Percentiles rank a stretch among this genome's conserved stretches.
These are phyloP conservation scores for Solanum ahanhuiri DNA, from an alignment of 257 asterid species.

Conservation along the genomic window DNA sequence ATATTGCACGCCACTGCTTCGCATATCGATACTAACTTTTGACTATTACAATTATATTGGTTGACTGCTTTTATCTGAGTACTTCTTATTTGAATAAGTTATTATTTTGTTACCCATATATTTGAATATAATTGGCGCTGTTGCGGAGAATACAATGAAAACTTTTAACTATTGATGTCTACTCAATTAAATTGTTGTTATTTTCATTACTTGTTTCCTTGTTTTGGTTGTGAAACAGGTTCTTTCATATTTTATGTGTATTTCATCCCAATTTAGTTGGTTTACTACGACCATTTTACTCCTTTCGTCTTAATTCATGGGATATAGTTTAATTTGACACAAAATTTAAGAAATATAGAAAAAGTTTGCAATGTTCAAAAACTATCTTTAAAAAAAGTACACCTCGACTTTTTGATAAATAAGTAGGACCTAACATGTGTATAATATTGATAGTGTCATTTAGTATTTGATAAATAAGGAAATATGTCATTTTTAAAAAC, in stretches of 20 bases:
- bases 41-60: neutral
- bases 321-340: neutral
- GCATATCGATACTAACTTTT: neutral
- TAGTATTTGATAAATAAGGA: too few species aligned
- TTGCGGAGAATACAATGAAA: neutral
- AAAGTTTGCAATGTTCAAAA: too few species aligned
- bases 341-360: too few species aligned
- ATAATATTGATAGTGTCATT: too few species aligned
- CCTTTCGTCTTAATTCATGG: rapidly evolving
- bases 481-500: too few species aligned
- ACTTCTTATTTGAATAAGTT: neutral
- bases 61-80: neutral
- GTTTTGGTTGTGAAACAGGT: neutral
- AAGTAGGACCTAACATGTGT: too few species aligned
- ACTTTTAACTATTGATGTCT: neutral
- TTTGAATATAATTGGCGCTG: neutral
- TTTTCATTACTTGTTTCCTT: neutral
- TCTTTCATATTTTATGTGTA: neutral
- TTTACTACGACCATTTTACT: too few species aligned
- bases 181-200: too few species aligned
- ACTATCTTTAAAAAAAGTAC: neutral
- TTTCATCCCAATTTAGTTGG: neutral
- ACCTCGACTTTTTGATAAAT: too few species aligned
- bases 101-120: neutral
- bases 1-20: conserved; percentile 10